Conservation (phyloP, 371 early-diverging fungal species). For the Lichtheimia ramosa region DNA sequence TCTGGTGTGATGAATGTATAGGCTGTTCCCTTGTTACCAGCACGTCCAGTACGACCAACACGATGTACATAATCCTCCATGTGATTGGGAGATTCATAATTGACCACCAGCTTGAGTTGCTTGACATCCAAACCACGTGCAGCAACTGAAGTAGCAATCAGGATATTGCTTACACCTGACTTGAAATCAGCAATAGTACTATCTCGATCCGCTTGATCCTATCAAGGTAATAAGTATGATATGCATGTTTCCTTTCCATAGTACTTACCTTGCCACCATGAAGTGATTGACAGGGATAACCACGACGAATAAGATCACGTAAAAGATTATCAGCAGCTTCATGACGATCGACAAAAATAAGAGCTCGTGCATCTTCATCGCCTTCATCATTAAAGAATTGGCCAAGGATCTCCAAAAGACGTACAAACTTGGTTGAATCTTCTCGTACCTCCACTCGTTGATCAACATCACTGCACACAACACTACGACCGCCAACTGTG, state of each 20-base stretch:
- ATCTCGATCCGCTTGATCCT: slow-evolving; percentile 95
- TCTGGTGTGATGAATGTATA: slow-evolving; percentile 94
- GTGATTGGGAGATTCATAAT: slow-evolving; percentile 98
- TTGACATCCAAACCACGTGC: slow-evolving; percentile 99
- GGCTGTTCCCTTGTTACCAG: slow-evolving; percentile 96
- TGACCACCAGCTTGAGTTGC: slow-evolving; percentile 92
- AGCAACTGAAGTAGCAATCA: slow-evolving; percentile 99
- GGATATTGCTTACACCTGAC: slow-evolving; percentile 78
- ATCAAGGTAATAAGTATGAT: not conserved
- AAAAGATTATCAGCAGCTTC: slow-evolving; percentile 92
- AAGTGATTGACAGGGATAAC: slow-evolving; percentile 90
- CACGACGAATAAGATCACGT: slow-evolving; percentile 80
- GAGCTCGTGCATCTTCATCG: slow-evolving; percentile 58
- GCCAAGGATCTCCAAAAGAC: slow-evolving; percentile 90
- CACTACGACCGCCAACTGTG: slow-evolving; percentile 90
- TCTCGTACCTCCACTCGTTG: slow-evolving; percentile 92
- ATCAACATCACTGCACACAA: slow-evolving; percentile 86
- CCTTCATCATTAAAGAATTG: slow-evolving; percentile 66
- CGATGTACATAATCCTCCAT: slow-evolving; percentile 99
- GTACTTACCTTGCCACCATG: slow-evolving; percentile 89
- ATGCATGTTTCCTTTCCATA: not conserved
- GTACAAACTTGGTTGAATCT: slow-evolving; percentile 80
- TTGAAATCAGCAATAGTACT: slow-evolving; percentile 93
- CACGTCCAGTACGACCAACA: slow-evolving; percentile 98
- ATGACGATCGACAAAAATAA: slow-evolving; percentile 96